Evolutionary conservation across 2,329 filamentous ascomycete genomes (phyloP), one percentile per base, ranked within the genome.

Genomic region (Fusarium sp.): DNA sequence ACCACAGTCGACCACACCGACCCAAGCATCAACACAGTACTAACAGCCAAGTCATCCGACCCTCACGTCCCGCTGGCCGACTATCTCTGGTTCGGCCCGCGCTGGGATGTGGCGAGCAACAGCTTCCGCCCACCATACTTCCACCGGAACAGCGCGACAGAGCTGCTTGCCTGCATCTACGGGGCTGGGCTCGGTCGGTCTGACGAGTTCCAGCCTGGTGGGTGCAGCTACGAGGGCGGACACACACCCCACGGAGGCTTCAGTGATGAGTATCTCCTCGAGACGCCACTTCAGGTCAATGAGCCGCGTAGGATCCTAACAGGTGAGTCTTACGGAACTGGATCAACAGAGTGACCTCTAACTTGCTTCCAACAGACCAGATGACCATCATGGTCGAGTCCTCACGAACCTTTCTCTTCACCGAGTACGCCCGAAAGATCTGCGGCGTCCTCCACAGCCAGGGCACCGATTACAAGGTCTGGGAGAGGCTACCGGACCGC

Each of bases 341-440:
- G 52, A 29, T 7, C 20, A 16, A 20, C 2, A 0, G 14, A 16
- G 5, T 20, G 3, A 4, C 29, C 1, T 9, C 25, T 45, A 22
- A 27, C 9, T 36, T n/a, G n/a, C 36, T 20, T 14, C 4, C 38
- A n/a, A 33, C 33, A 69, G 69, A 71, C 8, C 69, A 70, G 13
- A 70, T 71, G 67, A 71, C 68, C 0, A 71, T 71, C 27, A 71
- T 71, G 69, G n/a, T 71, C 5, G 68, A 71, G 13, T 56, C 69
- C 0, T 56, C 40, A 0, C 52, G 69, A 9, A 71, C 69, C 3
- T 71, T 71, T 9, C n/a, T 71, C 2, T 71, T 71, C 11, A 71
- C 69, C 1, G 54, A 71, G 2, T 71, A 71, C 8, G 69, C 69
- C 2, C 63, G 69, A 2, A 33, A 68, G 29, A 42, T 31, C 11